A percentile compares a stretch with the other conserved stretches of the same genome.
phyloP scores from a whole-genome alignment of 2,329 filamentous ascomycete species.

The Stagonosporopsis vannaccii region DNA sequence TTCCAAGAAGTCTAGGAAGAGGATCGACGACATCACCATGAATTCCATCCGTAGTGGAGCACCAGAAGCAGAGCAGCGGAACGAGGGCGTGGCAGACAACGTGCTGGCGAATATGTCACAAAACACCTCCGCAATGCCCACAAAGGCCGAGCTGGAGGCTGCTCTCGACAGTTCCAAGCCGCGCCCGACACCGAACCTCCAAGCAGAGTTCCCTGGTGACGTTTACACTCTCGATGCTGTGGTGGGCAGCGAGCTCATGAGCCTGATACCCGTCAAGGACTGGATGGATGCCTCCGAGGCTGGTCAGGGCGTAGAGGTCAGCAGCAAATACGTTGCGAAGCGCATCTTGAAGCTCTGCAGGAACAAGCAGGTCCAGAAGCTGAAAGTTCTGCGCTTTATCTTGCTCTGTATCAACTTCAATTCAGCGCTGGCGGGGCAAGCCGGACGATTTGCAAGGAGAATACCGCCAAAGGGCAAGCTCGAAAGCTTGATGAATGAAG shows the following conservation, averaged over 20 bases:
- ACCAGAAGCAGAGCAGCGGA: slow-evolving; percentile 26
- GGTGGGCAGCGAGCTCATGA: slow-evolving; percentile 72
- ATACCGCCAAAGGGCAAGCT: slow-evolving; percentile 71
- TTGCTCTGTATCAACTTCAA: slow-evolving; percentile 58
- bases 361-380: slow-evolving; percentile 56
- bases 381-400: slow-evolving; percentile 60
- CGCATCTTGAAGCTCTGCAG: slow-evolving; percentile 67
- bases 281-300: slow-evolving; percentile 74
- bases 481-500: slow-evolving; percentile 65
- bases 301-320: slow-evolving; percentile 63
- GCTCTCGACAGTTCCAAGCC: slow-evolving; percentile 73
- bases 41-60: slow-evolving; percentile 67
- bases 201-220: slow-evolving; percentile 71
- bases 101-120: slow-evolving; percentile 70
- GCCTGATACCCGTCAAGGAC: slow-evolving; percentile 72
- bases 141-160: slow-evolving; percentile 69
- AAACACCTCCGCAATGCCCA: slow-evolving; percentile 70
- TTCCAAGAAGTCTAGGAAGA: slow-evolving; percentile 85
- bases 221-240: slow-evolving; percentile 74
- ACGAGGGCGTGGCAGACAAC: slow-evolving; percentile 43
- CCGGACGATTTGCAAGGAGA: slow-evolving; percentile 50
- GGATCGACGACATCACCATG: slow-evolving; percentile 70
- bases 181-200: slow-evolving; percentile 72
- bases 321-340: slow-evolving; percentile 70
- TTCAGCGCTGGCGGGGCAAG: slow-evolving; percentile 45